Percentiles rank a stretch among this genome's conserved stretches.
These are phyloP conservation scores for Pseudopyrenochaeta lycopersici DNA, from an alignment of 2,329 filamentous ascomycete genomes.

Conservation along the genomic window DNA sequence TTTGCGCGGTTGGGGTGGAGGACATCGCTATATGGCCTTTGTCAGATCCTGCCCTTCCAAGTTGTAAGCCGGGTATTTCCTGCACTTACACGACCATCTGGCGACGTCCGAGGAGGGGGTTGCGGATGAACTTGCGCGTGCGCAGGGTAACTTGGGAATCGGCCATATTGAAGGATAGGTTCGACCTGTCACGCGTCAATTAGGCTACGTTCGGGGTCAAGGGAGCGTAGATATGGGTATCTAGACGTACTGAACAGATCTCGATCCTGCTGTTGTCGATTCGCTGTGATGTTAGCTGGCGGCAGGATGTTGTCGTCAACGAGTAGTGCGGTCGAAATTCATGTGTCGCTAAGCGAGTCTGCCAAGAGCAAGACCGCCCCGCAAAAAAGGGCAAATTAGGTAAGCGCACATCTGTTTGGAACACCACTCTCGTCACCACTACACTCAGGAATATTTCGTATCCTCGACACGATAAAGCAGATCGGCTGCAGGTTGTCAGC, in stretches of 20 bases:
- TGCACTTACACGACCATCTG: conserved; percentile 95
- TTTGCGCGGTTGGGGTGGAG: conserved; percentile 98
- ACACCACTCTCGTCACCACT: conserved; percentile 2
- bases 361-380: conserved; percentile 18
- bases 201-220: conserved; percentile 4
- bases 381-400: conserved; percentile 20
- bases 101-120: conserved; percentile 97
- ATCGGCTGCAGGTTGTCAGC: neutral
- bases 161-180: conserved; percentile 74
- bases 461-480: neutral
- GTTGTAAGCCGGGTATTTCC: conserved; percentile 21
- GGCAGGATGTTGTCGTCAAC: conserved; percentile 40
- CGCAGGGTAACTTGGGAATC: conserved; percentile 71
- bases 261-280: conserved; percentile 46
- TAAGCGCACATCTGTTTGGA: conserved; percentile 20
- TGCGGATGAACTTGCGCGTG: conserved; percentile 99
- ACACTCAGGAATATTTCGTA: neutral
- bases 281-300: conserved; percentile 41
- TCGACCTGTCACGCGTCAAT: conserved; percentile 40
- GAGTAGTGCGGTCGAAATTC: conserved; percentile 21
- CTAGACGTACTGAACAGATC: conserved; percentile 43
- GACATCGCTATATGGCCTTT: conserved; percentile 78
- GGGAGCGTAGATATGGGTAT: neutral
- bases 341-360: conserved; percentile 16
- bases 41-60: conserved; percentile 39